Percentiles rank a stretch among this genome's conserved stretches.
phyloP scores from a whole-genome alignment of 345 rosid genomes.

The Gossypium thurberi region DNA sequence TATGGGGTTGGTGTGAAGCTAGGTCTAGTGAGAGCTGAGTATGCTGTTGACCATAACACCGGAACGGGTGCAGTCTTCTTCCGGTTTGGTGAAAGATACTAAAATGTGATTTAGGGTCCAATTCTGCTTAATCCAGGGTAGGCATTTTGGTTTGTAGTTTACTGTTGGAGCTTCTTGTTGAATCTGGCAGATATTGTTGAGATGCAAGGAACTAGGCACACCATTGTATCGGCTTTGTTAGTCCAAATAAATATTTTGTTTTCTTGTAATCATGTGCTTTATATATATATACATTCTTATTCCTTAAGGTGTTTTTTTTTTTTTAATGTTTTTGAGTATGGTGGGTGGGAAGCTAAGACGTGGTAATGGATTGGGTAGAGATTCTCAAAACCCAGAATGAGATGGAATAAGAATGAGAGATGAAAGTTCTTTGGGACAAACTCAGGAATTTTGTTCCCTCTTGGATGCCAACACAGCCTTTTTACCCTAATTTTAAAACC shows the following conservation, averaged over 20 bases:
- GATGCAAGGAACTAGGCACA: slow-evolving; percentile 14
- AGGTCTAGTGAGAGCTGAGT: slow-evolving; percentile 90
- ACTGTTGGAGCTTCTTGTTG: background rate
- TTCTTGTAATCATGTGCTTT: background rate
- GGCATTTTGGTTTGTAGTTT: slow-evolving; percentile 6
- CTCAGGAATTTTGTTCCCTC: too few species aligned
- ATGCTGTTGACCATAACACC: slow-evolving; percentile 89
- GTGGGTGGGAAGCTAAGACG: too few species aligned
- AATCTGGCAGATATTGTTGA: background rate
- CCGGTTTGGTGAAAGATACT: slow-evolving; percentile 92
- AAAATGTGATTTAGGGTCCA: slow-evolving; percentile 19
- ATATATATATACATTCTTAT: background rate
- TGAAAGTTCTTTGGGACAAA: too few species aligned
- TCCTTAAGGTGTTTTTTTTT: too few species aligned
- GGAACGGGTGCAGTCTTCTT: slow-evolving; percentile 84
- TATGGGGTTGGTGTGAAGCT: slow-evolving; percentile 84
- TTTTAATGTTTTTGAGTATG: too few species aligned
- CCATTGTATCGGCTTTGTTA: slow-evolving; percentile 10
- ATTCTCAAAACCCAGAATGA: too few species aligned
- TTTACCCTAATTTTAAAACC: too few species aligned
- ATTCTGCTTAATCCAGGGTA: slow-evolving; percentile 11
- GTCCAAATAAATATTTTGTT: background rate
- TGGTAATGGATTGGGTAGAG: too few species aligned
- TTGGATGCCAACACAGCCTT: too few species aligned
- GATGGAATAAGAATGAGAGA: too few species aligned